These are phyloP conservation scores for Westerdykella sp. DNA, from an alignment of 2,329 filamentous ascomycete species.

Conservation along the genomic window DNA sequence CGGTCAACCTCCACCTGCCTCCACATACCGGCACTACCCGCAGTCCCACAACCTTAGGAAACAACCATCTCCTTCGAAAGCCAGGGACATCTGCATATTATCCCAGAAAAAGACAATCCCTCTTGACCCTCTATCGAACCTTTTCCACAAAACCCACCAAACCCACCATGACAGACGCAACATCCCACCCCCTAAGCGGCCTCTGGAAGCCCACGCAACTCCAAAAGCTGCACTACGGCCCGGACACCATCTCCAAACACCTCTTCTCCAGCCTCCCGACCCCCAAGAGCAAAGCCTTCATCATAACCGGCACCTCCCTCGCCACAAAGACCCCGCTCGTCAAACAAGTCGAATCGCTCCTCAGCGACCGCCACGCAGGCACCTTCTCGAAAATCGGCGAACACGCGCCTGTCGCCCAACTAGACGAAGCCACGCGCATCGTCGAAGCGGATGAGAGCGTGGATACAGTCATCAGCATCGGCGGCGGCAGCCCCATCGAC, in stretches of 20 bases:
- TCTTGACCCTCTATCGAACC: background rate
- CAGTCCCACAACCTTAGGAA: background rate
- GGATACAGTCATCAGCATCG: constrained; percentile 52
- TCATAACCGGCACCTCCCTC: constrained; percentile 51
- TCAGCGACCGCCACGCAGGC: constrained; percentile 46
- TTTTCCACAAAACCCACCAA: background rate
- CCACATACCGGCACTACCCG: background rate
- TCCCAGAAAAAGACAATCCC: background rate
- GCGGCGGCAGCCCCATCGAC: constrained; percentile 52
- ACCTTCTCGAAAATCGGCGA: constrained; percentile 52
- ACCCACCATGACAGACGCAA: constrained; percentile 38
- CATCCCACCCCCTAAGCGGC: constrained; percentile 42
- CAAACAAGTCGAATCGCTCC: constrained; percentile 45
- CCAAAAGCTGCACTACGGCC: constrained; percentile 47
- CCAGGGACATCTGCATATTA: background rate
- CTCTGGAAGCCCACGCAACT: constrained; percentile 49
- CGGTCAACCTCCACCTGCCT: background rate
- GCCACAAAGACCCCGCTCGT: constrained; percentile 50
- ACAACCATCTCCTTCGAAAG: background rate
- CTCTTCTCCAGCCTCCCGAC: constrained; percentile 42
- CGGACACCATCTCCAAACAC: constrained; percentile 43
- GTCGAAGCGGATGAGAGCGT: constrained; percentile 43
- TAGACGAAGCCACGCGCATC: constrained; percentile 47
- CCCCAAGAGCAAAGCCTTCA: constrained; percentile 49
- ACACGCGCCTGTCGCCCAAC: constrained; percentile 50